Percentiles rank a stretch among this genome's conserved stretches.
These are phyloP conservation scores for Royoungia palumana DNA, from an alignment of 768 basidiomycete species.

Conservation along the genomic window DNA sequence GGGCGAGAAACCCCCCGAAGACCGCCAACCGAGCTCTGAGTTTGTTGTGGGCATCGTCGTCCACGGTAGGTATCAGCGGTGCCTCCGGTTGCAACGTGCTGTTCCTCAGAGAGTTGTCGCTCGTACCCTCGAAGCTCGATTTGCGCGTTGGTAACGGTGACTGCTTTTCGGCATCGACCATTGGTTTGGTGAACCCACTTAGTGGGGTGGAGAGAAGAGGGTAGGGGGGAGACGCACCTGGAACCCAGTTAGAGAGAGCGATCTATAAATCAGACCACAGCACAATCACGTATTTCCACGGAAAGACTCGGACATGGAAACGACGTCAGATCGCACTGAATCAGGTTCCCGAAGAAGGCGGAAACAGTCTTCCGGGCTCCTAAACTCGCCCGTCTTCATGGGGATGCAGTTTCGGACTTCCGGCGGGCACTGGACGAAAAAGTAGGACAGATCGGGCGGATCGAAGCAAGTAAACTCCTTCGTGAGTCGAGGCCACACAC, in stretches of 20 bases:
- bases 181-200: constrained; percentile 13
- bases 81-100: constrained; percentile 23
- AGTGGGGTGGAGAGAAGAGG: constrained; percentile 8
- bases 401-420: constrained; percentile 3
- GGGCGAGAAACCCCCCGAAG: constrained; percentile 59
- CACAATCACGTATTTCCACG: too few relatives aligned
- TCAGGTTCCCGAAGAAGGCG: neutral
- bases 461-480: constrained; percentile 1
- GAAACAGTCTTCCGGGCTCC: constrained; percentile 13
- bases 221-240: constrained; percentile 11
- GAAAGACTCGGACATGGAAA: too few relatives aligned
- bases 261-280: constrained; percentile 28
- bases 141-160: constrained; percentile 12
- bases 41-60: constrained; percentile 8
- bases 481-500: constrained; percentile 1
- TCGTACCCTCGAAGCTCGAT: constrained; percentile 23
- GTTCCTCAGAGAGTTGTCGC: constrained; percentile 18
- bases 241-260: constrained; percentile 1
- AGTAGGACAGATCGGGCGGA: constrained; percentile 5
- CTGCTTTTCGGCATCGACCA: constrained; percentile 33
- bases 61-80: constrained; percentile 11
- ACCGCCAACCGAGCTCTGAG: constrained; percentile 46
- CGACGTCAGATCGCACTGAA: constrained; percentile 23
- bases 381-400: constrained; percentile 7
- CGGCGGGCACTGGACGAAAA: constrained; percentile 15